A percentile compares a stretch with the other conserved stretches of the same genome.
These are phyloP conservation scores for Echium plantagineum DNA, from an alignment of 257 asterid genomes.

Conservation along the genomic window DNA sequence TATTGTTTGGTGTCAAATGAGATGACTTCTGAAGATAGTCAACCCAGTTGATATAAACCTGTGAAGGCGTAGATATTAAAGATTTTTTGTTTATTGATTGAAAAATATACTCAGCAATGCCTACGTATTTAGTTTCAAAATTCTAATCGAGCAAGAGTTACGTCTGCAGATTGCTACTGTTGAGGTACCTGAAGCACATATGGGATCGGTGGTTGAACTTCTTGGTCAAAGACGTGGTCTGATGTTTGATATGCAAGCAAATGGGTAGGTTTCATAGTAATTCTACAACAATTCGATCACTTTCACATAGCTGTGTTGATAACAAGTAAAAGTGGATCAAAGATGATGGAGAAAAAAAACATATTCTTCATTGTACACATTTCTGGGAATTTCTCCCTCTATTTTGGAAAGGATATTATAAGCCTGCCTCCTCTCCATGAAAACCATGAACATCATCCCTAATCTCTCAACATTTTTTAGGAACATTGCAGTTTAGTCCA, in stretches of 20 bases:
- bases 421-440: too few species aligned
- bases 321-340: background rate
- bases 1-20: too few species aligned
- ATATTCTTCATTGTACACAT: background rate
- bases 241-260: slow-evolving; percentile 87
- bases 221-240: slow-evolving; percentile 97
- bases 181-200: slow-evolving; percentile 85
- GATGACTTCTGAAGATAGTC: too few species aligned
- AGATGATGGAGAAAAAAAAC: background rate
- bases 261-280: slow-evolving; percentile 38
- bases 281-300: background rate
- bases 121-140: background rate
- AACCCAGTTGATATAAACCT: too few species aligned
- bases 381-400: background rate
- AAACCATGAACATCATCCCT: too few species aligned
- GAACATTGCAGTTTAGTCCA: too few species aligned
- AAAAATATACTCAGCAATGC: background rate
- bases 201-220: slow-evolving; percentile 93
- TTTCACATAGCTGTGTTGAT: background rate
- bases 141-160: slow-evolving; percentile 5
- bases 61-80: background rate
- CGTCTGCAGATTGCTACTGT: slow-evolving; percentile 71
- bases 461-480: too few species aligned
- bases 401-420: too few species aligned
- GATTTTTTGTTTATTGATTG: background rate